A percentile compares a stretch with the other conserved stretches of the same genome.
Evolutionary conservation across 495 filamentous ascomycete genomes (phyloP).

Genomic region (Tuber umbilicatum): DNA sequence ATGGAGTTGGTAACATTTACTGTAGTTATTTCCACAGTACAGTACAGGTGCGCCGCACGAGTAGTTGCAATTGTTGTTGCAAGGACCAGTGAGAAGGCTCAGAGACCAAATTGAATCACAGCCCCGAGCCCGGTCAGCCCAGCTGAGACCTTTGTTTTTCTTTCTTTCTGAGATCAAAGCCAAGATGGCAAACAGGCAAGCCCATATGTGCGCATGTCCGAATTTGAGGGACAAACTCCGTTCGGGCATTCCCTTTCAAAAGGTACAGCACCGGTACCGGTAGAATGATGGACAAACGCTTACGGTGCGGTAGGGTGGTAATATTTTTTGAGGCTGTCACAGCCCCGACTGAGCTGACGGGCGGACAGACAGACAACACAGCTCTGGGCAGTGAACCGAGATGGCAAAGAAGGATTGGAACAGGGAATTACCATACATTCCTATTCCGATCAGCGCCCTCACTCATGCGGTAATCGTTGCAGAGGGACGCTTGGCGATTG

Average conservation of each 20-base stretch:
- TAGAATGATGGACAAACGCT: conserved; percentile 10
- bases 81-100: neutral
- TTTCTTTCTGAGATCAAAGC: neutral
- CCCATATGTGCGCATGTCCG: neutral
- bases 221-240: neutral
- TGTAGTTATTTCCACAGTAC: neutral
- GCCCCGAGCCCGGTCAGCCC: neutral
- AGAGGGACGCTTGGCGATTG: conserved; percentile 4
- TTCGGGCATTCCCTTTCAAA: neutral
- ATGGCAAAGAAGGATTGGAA: conserved; percentile 13
- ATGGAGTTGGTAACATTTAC: neutral
- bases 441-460: conserved; percentile 4
- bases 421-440: conserved; percentile 19
- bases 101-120: neutral
- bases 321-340: neutral
- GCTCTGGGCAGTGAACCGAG: conserved; percentile 11
- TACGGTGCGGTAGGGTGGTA: conserved; percentile 3
- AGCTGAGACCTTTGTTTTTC: neutral
- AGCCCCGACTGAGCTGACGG: conserved; percentile 10
- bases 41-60: too few species aligned
- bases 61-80: neutral
- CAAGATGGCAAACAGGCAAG: neutral
- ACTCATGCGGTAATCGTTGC: conserved; percentile 1
- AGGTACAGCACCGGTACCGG: neutral
- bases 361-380: conserved; percentile 17